Percentiles rank a stretch among this genome's conserved stretches.
phyloP scores from a whole-genome alignment of 441 rosid species.

The Hypseocharis bilobata region DNA sequence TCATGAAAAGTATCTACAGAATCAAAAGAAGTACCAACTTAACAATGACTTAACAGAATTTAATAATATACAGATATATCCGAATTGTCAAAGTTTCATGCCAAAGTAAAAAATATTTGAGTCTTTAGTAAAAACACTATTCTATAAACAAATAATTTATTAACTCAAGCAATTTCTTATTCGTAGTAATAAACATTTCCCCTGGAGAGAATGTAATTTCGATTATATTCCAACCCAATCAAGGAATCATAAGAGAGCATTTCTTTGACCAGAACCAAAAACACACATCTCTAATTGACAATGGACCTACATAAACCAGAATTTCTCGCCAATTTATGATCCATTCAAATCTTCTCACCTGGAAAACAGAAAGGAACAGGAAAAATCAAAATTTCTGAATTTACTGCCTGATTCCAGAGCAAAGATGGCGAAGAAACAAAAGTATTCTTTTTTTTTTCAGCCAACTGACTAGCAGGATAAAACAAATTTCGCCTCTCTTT shows the following conservation, averaged over 20 bases:
- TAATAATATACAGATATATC: not conserved
- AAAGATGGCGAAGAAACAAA: not conserved
- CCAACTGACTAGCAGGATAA: not conserved
- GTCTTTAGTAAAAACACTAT: not conserved
- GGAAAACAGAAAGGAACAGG: not conserved
- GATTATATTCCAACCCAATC: not conserved
- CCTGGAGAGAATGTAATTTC: not conserved
- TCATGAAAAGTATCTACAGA: slow-evolving; percentile 47
- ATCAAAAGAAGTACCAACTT: slow-evolving; percentile 9
- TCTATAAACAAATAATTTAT: too few relatives aligned
- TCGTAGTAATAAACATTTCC: not conserved
- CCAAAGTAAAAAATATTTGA: not conserved
- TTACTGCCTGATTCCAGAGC: not conserved
- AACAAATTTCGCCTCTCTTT: not conserved
- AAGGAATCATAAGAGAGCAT: not conserved
- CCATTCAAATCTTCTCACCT: not conserved
- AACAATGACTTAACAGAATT: slow-evolving; percentile 5
- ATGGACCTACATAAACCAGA: too few relatives aligned
- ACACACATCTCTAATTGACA: too few relatives aligned
- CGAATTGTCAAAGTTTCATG: not conserved
- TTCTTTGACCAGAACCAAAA: too few relatives aligned
- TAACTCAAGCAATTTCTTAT: not conserved
- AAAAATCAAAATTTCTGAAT: not conserved
- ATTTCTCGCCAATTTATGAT: not conserved
- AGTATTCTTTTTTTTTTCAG: not conserved